Base-by-base conservation (phyloP, 352 stramenopile species). In the Thraustotheca clavata region DNA sequence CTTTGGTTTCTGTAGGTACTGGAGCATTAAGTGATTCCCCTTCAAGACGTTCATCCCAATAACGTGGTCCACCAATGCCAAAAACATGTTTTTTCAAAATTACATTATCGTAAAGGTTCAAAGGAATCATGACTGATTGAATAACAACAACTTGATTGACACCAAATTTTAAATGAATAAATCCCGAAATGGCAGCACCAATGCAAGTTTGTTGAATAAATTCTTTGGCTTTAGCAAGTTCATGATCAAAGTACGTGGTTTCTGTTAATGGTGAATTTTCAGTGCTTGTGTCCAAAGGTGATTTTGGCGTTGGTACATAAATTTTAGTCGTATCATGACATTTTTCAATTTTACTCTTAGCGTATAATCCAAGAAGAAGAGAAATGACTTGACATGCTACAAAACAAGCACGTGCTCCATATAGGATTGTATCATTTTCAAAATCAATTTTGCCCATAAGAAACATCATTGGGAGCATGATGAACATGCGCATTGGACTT, bases 61-160 rank as follows among this genome's bases (percentile, higher is more conserved):
- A 83, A 59, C 83, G 80, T 8, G 76, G 77, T 36, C 80, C 76
- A 49, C 73, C 67, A 26, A 74, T 73, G 29, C 80, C 77, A n/a
- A 92, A 70, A 40, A 92, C 72, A 59, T 89, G 89, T 34, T 77
- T 80, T 67, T 88, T 77, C 57, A 92, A 76, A 32, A 92, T 75
- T 29, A 73, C 50, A 59, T 92, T 92, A 69, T 92, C 83, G 69
- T 79, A 92, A 1, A 92, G 69, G 69, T 92, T 92, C 55, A 92
- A 75, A 49, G 83, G 83, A 59, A 80, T 83, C 83, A 92, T 92
- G 70, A 90, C 72, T 48, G 80, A 83, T 69, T 92, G 83, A 69
- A 92, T 92, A 65, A 92, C 69, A 49, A 92, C 79, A n/a, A 92
- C 83, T 61, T 92, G 83, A 73, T 92, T 92, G 31, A 92, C 80